These are phyloP conservation scores for Solanum peruvianum DNA, from an alignment of 257 asterid genomes.

Conservation along the genomic window DNA sequence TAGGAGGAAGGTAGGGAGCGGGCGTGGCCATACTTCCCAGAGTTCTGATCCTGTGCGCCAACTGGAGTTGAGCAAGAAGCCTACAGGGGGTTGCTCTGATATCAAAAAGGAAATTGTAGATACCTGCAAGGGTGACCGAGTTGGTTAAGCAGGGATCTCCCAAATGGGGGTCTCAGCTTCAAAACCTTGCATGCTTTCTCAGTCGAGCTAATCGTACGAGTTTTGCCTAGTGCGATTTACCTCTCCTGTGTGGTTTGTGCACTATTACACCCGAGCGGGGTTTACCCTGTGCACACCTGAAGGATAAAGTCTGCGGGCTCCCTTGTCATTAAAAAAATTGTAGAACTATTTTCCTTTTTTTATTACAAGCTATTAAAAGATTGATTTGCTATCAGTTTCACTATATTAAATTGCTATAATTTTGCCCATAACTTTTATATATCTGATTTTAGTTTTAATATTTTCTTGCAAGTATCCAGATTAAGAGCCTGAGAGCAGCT, in stretches of 20 bases:
- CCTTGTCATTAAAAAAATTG: not conserved
- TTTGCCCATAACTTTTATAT: not conserved
- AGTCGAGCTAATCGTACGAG: not conserved
- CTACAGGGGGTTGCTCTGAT: not conserved
- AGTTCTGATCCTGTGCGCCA: not conserved
- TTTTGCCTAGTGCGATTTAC: not conserved
- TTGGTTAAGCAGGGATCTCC: not conserved
- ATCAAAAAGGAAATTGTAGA: not conserved
- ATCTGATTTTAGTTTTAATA: not conserved
- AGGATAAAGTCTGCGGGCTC: not conserved
- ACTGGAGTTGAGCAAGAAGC: not conserved
- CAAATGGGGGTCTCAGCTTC: not conserved
- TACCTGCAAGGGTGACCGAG: not conserved
- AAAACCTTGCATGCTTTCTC: not conserved
- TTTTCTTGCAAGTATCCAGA: constrained; percentile 23
- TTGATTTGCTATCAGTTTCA: not conserved
- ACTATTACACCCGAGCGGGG: not conserved
- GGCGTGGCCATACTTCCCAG: not conserved
- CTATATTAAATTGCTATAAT: not conserved
- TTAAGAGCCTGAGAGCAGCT: constrained; percentile 75
- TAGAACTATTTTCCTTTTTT: no score
- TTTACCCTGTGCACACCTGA: not conserved
- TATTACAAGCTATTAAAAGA: no score
- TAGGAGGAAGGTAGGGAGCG: not conserved
- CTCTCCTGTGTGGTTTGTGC: not conserved